Evolutionary conservation across 1,284 basidiomycete species (phyloP).

Genomic region (Puccinia brachypodii): DNA sequence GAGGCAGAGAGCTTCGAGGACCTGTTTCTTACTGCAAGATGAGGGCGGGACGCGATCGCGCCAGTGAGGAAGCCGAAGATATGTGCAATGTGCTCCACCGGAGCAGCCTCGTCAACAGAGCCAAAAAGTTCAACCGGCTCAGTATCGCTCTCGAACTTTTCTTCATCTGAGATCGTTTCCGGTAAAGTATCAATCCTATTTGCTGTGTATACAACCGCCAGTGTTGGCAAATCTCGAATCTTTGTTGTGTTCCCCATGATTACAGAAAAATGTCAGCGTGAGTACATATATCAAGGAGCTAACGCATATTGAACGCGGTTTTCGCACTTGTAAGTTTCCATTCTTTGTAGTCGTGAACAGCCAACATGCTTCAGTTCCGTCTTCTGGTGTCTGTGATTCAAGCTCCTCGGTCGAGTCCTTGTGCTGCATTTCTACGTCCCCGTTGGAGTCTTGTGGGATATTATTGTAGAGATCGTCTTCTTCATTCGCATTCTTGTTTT

Average conservation of each 20-base stretch:
- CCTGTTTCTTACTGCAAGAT: conserved; percentile 30
- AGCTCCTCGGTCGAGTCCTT: background rate
- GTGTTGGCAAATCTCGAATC: conserved; percentile 24
- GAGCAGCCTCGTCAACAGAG: conserved; percentile 1
- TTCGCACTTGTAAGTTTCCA: conserved; percentile 33
- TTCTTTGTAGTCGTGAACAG: conserved; percentile 22
- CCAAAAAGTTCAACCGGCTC: conserved; percentile 36
- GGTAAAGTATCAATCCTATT: conserved; percentile 31
- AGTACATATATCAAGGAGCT: no score
- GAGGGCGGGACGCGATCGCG: conserved; percentile 17
- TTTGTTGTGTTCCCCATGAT: conserved; percentile 11
- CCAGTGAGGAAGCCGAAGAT: conserved; percentile 42
- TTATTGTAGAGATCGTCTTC: conserved; percentile 25
- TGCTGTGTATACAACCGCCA: conserved; percentile 33
- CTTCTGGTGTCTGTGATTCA: background rate
- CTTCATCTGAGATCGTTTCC: conserved; percentile 30
- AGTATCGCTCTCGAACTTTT: conserved; percentile 13
- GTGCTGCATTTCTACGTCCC: conserved; percentile 20
- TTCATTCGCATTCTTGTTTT: background rate
- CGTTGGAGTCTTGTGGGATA: background rate
- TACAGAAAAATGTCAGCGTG: background rate
- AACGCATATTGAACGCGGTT: no score
- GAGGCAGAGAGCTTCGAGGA: background rate
- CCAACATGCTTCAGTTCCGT: conserved; percentile 14
- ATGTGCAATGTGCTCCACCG: background rate